Conservation (phyloP, 2,329 filamentous ascomycete genomes). For the Fusarium newnesense region DNA sequence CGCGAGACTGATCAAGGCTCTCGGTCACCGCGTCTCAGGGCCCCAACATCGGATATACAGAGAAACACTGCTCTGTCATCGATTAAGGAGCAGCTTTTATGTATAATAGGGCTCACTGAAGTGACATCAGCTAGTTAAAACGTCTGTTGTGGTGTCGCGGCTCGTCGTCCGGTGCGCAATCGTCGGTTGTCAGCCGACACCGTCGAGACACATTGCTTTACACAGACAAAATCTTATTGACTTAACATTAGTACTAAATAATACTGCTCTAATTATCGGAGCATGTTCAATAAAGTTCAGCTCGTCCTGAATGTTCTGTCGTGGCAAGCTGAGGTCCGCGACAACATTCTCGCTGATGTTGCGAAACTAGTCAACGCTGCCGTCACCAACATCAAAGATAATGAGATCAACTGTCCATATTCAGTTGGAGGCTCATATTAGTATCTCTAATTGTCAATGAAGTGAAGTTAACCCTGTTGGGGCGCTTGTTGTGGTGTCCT, state of each 20-base stretch:
- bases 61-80: accelerated
- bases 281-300: accelerated
- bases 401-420: neutral
- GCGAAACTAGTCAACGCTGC: neutral
- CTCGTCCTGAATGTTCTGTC: neutral
- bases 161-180: neutral
- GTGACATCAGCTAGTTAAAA: accelerated
- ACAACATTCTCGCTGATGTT: neutral
- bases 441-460: accelerated
- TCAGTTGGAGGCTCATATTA: accelerated
- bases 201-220: neutral
- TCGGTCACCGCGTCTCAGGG: no score
- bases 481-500: neutral
- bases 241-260: no score
- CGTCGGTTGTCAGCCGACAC: neutral
- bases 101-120: accelerated
- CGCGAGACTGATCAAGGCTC: neutral
- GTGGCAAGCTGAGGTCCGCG: neutral
- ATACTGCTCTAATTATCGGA: neutral
- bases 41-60: neutral
- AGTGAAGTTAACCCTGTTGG: neutral
- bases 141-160: no score
- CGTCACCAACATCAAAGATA: no score
- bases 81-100: accelerated
- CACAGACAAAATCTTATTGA: no score